Conservation (phyloP, 2,329 filamentous ascomycete genomes). For the Colletotrichum sp. region DNA sequence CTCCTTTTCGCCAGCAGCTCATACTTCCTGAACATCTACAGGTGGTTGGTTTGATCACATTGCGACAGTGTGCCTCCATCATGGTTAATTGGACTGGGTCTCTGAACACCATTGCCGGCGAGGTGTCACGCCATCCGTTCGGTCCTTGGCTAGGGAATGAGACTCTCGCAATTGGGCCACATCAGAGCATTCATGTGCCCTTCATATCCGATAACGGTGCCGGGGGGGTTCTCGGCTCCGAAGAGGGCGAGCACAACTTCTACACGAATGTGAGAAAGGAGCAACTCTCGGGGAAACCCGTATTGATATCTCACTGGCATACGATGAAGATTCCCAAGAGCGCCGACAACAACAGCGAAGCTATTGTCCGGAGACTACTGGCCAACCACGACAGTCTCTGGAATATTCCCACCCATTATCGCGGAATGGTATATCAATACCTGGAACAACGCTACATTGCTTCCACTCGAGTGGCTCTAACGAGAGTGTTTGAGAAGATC, state of each 20-base stretch:
- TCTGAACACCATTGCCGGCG: background rate
- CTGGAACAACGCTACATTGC: slow-evolving; percentile 62
- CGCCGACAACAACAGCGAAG: background rate
- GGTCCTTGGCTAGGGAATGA: background rate
- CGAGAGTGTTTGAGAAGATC: slow-evolving; percentile 54
- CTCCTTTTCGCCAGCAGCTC: background rate
- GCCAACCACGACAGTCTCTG: slow-evolving; percentile 57
- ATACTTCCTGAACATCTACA: background rate
- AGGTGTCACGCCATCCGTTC: background rate
- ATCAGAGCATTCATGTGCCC: background rate
- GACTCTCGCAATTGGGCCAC: background rate
- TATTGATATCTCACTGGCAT: slow-evolving; percentile 20
- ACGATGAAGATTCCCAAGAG: background rate
- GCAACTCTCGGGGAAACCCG: slow-evolving; percentile 61
- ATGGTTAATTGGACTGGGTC: background rate
- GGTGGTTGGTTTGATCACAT: background rate
- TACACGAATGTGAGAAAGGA: slow-evolving; percentile 27
- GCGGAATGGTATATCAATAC: slow-evolving; percentile 70
- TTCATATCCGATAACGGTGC: background rate
- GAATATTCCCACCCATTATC: slow-evolving; percentile 56
- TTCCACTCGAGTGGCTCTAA: slow-evolving; percentile 50
- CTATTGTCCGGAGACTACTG: slow-evolving; percentile 16
- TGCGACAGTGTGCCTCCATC: slow-evolving; percentile 14
- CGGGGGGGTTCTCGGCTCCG: background rate
- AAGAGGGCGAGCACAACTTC: background rate